Evolutionary conservation across 2,329 filamentous ascomycete species (phyloP), one percentile per base, ranked within the genome.

Genomic region (Phyllosticta citrichinensis): DNA sequence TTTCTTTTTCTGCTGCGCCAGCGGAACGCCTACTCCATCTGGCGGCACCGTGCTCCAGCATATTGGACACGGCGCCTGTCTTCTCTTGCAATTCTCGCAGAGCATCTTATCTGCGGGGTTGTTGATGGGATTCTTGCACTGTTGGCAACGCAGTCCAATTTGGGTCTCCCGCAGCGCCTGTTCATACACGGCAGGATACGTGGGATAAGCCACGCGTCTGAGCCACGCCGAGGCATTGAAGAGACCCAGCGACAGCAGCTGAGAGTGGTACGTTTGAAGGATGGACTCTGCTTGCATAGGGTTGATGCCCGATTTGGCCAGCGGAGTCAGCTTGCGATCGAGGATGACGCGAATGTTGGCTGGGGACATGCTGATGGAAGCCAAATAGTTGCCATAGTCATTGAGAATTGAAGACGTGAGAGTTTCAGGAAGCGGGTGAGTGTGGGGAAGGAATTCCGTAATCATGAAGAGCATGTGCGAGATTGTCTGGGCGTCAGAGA

Each of bases 121-220:
- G 62, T 80, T 79, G 64, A 82, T 80, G 5, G 81, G 78, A 53
- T 79, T 80, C 64, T 79, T 79, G 73, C 84, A 86, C 53, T 76
- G 77, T 40, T 80, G 77, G 67, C 83, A 86, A 64, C 77, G 76
- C 8, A 83, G 73, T 57, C 79, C 80, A 52, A 84, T 75, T 61
- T 76, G 77, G 11, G 79, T 82, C 63, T 83, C 81, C 59, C 77
- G 77, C 25, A 82, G 73, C 0, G 77, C 78, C 65, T 83, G 80
- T 61, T 84, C 81, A 66, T 83, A 83, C 19, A 84, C 80, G 9
- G 78, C 73, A 9, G 81, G 80, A 63, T 83, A 83, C 2, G 73
- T 73, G 3, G 82, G 79, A 58, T 83, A 83, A 56, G 79, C 76
- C 47, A 82, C 71, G 52, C 79, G 76, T 25, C 84, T 81, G n/a